Evolutionary conservation across 2,329 filamentous ascomycete species (phyloP), one percentile per base, ranked within the genome.

Genomic region (Fusarium caatingaense): DNA sequence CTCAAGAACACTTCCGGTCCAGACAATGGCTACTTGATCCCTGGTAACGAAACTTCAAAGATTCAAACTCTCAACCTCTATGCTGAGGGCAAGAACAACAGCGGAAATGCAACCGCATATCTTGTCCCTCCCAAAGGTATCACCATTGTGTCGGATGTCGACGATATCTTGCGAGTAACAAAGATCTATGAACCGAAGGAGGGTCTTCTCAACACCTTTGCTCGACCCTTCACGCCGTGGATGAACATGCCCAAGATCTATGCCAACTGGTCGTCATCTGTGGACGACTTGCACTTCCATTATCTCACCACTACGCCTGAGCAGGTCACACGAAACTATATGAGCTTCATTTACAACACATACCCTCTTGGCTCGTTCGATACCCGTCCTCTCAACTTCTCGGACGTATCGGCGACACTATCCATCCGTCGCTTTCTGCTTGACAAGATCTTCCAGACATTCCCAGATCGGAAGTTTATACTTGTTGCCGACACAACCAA

Each of bases 291-390:
- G 66, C 92, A 94, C 77, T 94, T 94, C 82, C 92, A 94, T 80
- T 94, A 94, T 80, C 84, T 94, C 21, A 94, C 92, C 1, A 94
- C 92, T 0, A 93, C 92, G 0, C 92, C 92, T 0, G 92, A 94
- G 79, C 92, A 94, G 77, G 86, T 89, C 7, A 93, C 92, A 1
- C 84, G 92, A 44, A 91, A 90, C 71, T 94, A 94, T 81, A 93
- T 93, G 91, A 86, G 91, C 64, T 91, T 91, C 79, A 93, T 94
- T 78, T 94, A 92, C 83, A 87, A 88, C 74, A 93, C 87, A 9
- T 94, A 94, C 76, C 92, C 92, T 0, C 86, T 89, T 16, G 92
- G 92, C 45, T 92, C 89, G 44, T 93, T 93, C 76, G 92, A 94
- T 74, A 93, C 91, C 2, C 87, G 91, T 0, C 92, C 92, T 0